Conservation (phyloP, 192 early-diverging fungal species). For the Coemansia sp. region DNA sequence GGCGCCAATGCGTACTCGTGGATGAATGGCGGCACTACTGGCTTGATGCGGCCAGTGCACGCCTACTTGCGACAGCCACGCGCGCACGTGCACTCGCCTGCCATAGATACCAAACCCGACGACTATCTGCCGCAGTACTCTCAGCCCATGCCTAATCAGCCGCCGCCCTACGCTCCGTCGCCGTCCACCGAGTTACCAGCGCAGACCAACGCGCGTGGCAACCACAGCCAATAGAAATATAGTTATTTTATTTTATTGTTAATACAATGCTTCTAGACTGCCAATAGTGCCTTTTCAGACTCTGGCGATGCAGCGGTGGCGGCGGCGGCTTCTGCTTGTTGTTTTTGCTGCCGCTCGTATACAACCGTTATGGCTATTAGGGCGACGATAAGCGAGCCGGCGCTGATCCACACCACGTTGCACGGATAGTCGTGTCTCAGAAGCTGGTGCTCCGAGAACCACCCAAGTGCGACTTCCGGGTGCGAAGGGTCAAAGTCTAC, state of each 20-base stretch:
- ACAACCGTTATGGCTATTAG: neutral
- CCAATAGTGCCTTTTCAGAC: neutral
- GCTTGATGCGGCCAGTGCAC: neutral
- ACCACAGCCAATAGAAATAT: too few relatives aligned
- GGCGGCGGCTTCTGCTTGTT: neutral
- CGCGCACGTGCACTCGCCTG: neutral
- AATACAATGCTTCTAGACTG: too few relatives aligned
- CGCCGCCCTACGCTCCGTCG: neutral
- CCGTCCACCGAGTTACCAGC: neutral
- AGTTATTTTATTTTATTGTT: too few relatives aligned
- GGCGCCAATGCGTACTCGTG: neutral
- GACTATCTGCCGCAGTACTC: slow-evolving; percentile 35
- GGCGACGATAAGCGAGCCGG: neutral
- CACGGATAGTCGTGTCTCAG: neutral
- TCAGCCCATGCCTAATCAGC: neutral
- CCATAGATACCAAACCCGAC: slow-evolving; percentile 1
- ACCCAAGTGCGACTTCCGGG: neutral
- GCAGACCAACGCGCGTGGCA: too few relatives aligned
- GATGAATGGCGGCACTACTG: neutral
- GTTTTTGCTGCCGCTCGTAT: neutral
- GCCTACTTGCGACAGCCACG: neutral
- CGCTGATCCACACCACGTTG: neutral
- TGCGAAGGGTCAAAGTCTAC: neutral
- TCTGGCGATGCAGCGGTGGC: too few relatives aligned
- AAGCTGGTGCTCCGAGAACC: neutral